Evolutionary conservation across 1,284 basidiomycete genomes (phyloP).

Genomic region (Sporisorium scitamineum): DNA sequence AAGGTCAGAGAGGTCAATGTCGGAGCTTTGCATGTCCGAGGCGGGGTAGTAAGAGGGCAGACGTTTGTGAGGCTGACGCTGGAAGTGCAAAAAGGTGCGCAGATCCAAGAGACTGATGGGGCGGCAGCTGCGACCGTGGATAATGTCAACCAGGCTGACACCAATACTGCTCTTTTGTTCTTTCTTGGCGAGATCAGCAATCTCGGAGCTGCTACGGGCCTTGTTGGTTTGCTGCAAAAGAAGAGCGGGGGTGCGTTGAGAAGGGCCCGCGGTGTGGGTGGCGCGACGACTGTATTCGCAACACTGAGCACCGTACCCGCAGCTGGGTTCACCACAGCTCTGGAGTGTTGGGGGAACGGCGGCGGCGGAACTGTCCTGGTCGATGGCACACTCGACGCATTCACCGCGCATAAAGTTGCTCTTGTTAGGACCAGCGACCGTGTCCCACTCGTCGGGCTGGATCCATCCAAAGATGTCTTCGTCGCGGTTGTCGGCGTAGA

Average conservation of each 20-base stretch:
- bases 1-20: conserved; percentile 32
- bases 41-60: conserved; percentile 34
- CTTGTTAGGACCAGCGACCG: conserved; percentile 45
- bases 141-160: conserved; percentile 56
- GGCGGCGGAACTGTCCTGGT: conserved; percentile 11
- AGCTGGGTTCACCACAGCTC: conserved; percentile 42
- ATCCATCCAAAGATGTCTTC: conserved; percentile 55
- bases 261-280: conserved; percentile 16
- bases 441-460: conserved; percentile 52
- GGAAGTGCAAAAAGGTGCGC: conserved; percentile 38
- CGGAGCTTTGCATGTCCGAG: conserved; percentile 38
- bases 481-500: conserved; percentile 47
- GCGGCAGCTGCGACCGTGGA: conserved; percentile 55
- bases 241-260: conserved; percentile 10
- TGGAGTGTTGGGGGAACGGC: conserved; percentile 9
- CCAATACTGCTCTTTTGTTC: conserved; percentile 34
- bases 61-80: conserved; percentile 38
- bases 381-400: conserved; percentile 30
- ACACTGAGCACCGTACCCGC: conserved; percentile 46
- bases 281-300: conserved; percentile 50
- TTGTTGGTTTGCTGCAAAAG: conserved; percentile 4
- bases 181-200: conserved; percentile 19
- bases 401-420: conserved; percentile 43
- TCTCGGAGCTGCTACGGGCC: conserved; percentile 8
- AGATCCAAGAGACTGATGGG: conserved; percentile 50